These are phyloP conservation scores for Lolium perenne DNA, from an alignment of 176 grass and related monocot genomes.

Conservation along the genomic window DNA sequence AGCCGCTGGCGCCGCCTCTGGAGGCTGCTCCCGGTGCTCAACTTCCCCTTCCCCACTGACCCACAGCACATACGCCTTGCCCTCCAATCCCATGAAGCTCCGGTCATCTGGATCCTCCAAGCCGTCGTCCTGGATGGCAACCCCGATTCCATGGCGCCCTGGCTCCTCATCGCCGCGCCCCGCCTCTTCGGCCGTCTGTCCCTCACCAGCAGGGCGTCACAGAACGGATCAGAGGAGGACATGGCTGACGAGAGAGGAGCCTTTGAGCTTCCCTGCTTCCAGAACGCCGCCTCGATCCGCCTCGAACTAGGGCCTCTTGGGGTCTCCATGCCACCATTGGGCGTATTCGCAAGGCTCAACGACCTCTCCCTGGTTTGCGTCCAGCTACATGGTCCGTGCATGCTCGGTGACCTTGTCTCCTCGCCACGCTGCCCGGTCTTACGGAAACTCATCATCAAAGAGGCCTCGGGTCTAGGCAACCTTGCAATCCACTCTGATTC, in stretches of 20 bases:
- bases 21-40: background rate
- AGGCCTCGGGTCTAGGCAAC: background rate
- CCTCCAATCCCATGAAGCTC: background rate
- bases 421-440: background rate
- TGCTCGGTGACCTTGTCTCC: background rate
- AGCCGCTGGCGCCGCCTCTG: slow-evolving; percentile 12
- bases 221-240: background rate
- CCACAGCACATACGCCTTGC: background rate
- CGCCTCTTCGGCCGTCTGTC: background rate
- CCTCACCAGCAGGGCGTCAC: background rate
- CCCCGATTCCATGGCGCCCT: background rate
- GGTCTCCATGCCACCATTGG: background rate
- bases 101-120: background rate
- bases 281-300: background rate
- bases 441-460: background rate
- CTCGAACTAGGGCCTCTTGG: background rate
- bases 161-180: slow-evolving; percentile 19
- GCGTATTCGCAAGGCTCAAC: slow-evolving; percentile 19
- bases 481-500: background rate
- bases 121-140: background rate
- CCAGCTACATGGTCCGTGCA: background rate
- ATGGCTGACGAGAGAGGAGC: background rate
- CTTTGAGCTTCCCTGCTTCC: slow-evolving; percentile 34
- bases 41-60: background rate
- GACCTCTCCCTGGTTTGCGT: background rate